These are phyloP conservation scores for Lasiodiplodia gonubiensis DNA, from an alignment of 2,329 filamentous ascomycete genomes.

Conservation along the genomic window DNA sequence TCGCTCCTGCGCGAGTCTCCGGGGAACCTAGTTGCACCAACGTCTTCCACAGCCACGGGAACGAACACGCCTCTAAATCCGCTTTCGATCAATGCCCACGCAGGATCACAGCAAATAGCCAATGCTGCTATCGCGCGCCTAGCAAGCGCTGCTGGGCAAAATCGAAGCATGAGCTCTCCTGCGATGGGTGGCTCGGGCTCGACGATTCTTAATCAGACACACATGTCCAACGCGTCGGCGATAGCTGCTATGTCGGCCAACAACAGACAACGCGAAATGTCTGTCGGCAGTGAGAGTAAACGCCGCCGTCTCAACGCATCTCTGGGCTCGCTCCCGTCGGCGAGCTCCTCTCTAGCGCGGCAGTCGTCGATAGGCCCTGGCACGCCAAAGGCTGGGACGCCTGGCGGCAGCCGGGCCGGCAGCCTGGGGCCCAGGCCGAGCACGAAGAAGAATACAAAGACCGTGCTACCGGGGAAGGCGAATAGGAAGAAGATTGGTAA, in stretches of 20 bases:
- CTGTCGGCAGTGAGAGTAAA: constrained; percentile 61
- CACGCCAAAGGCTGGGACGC: constrained; percentile 64
- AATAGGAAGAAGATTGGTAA: constrained; percentile 46
- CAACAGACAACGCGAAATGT: constrained; percentile 58
- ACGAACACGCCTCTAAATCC: constrained; percentile 59
- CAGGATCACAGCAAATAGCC: constrained; percentile 59
- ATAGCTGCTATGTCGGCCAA: constrained; percentile 28
- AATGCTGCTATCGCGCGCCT: constrained; percentile 56
- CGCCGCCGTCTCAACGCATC: constrained; percentile 62
- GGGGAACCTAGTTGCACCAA: constrained; percentile 56
- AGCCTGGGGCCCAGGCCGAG: constrained; percentile 60
- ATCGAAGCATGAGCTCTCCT: constrained; percentile 15
- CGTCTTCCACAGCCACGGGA: constrained; percentile 51
- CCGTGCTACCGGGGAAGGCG: constrained; percentile 60
- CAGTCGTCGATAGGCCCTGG: constrained; percentile 67
- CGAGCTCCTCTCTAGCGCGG: constrained; percentile 59
- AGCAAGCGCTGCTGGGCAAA: constrained; percentile 40
- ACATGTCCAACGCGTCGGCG: constrained; percentile 32
- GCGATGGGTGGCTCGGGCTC: constrained; percentile 15
- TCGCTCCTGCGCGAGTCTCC: constrained; percentile 60
- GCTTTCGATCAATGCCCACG: constrained; percentile 61
- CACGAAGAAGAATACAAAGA: constrained; percentile 58
- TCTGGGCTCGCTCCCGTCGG: constrained; percentile 58
- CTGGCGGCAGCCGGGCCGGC: constrained; percentile 57
- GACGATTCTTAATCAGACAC: constrained; percentile 20